These are phyloP conservation scores for Citrus reticulata DNA, from an alignment of 345 rosid genomes.

Conservation along the genomic window DNA sequence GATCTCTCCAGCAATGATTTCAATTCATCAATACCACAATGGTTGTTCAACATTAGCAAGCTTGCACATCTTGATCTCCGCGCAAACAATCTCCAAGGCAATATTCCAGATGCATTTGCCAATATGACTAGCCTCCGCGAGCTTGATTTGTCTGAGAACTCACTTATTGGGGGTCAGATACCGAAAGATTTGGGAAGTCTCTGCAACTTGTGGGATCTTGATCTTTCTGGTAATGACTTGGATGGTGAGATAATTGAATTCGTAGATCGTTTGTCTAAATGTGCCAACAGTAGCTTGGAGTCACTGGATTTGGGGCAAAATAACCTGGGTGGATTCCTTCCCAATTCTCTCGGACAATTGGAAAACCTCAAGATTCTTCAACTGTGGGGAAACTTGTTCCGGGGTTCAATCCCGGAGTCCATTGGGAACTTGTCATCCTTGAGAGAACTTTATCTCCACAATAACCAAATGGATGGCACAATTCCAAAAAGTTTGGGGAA, in stretches of 20 bases:
- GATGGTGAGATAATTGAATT: slow-evolving; percentile 10
- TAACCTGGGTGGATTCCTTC: slow-evolving; percentile 13
- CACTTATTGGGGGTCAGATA: not conserved
- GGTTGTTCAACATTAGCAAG: slow-evolving; percentile 16
- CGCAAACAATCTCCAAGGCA: slow-evolving; percentile 9
- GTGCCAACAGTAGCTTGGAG: slow-evolving; percentile 18
- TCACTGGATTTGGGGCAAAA: slow-evolving; percentile 18
- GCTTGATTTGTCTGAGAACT: slow-evolving; percentile 11
- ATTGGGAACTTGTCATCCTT: slow-evolving; percentile 18
- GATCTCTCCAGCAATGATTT: slow-evolving; percentile 31
- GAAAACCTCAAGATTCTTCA: not conserved
- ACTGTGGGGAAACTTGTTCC: not conserved
- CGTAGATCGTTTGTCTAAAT: slow-evolving; percentile 2
- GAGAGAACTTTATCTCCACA: not conserved
- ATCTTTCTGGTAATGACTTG: slow-evolving; percentile 11
- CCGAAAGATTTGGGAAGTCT: slow-evolving; percentile 7
- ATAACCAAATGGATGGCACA: slow-evolving; percentile 11
- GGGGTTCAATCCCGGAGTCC: slow-evolving; percentile 19
- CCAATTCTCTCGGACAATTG: slow-evolving; percentile 3
- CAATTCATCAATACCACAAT: slow-evolving; percentile 14
- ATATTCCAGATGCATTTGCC: not conserved
- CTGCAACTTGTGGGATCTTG: slow-evolving; percentile 8
- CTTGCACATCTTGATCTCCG: slow-evolving; percentile 20
- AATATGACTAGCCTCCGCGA: not conserved
- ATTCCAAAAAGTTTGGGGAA: slow-evolving; percentile 13